Evolutionary conservation across 176 grass and related monocot species (phyloP), one percentile per base, ranked within the genome.

Genomic region (Eragrostis nindensis): DNA sequence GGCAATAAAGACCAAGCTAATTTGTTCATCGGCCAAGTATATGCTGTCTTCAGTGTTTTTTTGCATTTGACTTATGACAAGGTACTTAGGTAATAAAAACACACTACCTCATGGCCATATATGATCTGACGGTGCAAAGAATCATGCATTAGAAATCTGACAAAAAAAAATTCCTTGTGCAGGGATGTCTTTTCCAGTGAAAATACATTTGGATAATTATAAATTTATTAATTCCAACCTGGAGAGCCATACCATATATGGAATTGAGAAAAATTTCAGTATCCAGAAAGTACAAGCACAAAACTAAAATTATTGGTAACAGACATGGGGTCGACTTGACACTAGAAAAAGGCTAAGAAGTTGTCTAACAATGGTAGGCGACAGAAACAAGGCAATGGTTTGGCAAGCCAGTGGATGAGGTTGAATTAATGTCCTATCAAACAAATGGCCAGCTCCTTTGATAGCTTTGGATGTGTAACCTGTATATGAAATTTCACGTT

Each of bases 331-430:
- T 14, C 25, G 45, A 75, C 14, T 74, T 78, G 45, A 79, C 9
- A 83, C 25, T 13, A 66, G 66, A 32, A 88, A 9, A 74, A 77
- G 79, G 32, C 14, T 22, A 68, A 50, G n/a, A 16, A 29, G 18
- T 38, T 68, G 6, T 11, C 68, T 66, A 83, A 60, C n/a, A 77
- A n/a, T 55, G 66, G 27, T 41, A 62, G 62, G 73, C 10, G 11
- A 67, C 17, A 14, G 68, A 79, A 79, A 68, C 19, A 84, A 84
- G 43, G 15, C 62, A 79, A 62, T 42, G 68, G 43, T 65, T 73
- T 18, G 63, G 39, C 66, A 39, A 30, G 55, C 47, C 18, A 76
- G 47, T 48, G 27, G 30, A 52, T 11, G 16, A 63, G 36, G 21
- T 36, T 29, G 47, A 85, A 79, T 42, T 25, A 38, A 72, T 79